A percentile compares a stretch with the other conserved stretches of the same genome.
Conservation (phyloP, 2,329 filamentous ascomycete genomes). For the Paracorniculantispora psalliotae region DNA sequence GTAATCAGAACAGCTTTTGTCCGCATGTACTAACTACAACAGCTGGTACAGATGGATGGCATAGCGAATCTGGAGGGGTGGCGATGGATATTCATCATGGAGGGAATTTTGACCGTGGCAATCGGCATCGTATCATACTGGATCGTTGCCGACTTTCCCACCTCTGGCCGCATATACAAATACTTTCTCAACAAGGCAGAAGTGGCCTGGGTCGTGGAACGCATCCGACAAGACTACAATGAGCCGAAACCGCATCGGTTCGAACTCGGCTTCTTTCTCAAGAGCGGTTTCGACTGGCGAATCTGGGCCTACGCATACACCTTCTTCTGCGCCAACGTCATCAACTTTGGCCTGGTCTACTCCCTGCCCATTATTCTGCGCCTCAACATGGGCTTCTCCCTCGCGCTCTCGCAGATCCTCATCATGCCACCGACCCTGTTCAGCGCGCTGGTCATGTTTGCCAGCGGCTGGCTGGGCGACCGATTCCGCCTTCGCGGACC, state of each 20-base stretch:
- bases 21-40: not conserved
- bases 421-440: conserved; percentile 65
- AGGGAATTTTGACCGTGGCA: conserved; percentile 49
- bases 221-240: too few relatives aligned
- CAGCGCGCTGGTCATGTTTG: conserved; percentile 58
- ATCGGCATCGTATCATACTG: conserved; percentile 33
- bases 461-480: conserved; percentile 60
- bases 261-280: too few relatives aligned
- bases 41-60: conserved; percentile 59
- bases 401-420: conserved; percentile 63
- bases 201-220: too few relatives aligned
- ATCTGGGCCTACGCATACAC: conserved; percentile 59
- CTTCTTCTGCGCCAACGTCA: conserved; percentile 62
- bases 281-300: conserved; percentile 43
- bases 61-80: conserved; percentile 52
- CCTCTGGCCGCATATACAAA: too few relatives aligned
- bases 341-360: conserved; percentile 70
- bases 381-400: conserved; percentile 56
- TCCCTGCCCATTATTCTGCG: conserved; percentile 73
- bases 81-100: conserved; percentile 62
- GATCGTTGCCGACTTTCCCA: too few relatives aligned
- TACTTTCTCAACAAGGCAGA: too few relatives aligned
- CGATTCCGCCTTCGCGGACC: conserved; percentile 61
- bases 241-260: not conserved
- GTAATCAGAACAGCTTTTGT: not conserved